Conservation (phyloP, 495 filamentous ascomycete genomes). For the Daldinia vernicosa region DNA sequence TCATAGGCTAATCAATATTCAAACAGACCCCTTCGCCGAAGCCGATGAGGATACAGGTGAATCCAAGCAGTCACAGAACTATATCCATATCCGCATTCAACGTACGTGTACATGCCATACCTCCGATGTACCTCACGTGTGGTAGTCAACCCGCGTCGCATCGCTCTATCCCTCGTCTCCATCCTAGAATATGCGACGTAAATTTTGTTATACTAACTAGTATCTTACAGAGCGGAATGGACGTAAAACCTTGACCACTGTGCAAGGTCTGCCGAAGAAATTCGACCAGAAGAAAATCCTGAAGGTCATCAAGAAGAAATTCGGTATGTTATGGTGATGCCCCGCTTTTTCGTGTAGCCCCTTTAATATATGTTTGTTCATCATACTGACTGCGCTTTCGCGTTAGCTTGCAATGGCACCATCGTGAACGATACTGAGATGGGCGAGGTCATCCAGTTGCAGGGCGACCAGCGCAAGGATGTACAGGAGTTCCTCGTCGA, state of each 20-base stretch:
- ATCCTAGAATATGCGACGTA: not conserved
- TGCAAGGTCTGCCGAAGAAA: conserved; percentile 97
- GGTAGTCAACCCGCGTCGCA: conserved; percentile 12
- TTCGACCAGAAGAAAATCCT: conserved; percentile 99
- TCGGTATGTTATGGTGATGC: conserved; percentile 68
- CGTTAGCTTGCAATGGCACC: conserved; percentile 98
- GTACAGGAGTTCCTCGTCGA: conserved; percentile 96
- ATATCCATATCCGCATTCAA: conserved; percentile 99
- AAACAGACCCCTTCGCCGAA: conserved; percentile 99
- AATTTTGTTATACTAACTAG: conserved; percentile 27
- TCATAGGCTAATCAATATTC: conserved; percentile 26
- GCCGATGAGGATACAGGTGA: conserved; percentile 99
- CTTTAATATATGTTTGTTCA: conserved; percentile 1
- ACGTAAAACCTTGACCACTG: conserved; percentile 99
- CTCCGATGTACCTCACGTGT: conserved; percentile 3
- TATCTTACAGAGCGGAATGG: conserved; percentile 90
- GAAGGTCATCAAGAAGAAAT: conserved; percentile 99
- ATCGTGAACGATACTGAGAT: conserved; percentile 96
- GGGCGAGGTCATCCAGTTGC: conserved; percentile 99
- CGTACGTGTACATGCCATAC: conserved; percentile 68
- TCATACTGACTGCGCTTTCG: conserved; percentile 19
- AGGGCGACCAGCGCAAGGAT: conserved; percentile 98
- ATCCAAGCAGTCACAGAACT: conserved; percentile 89
- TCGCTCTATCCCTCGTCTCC: not conserved
- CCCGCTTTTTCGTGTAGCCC: not conserved